These are phyloP conservation scores for Vitis rotundifolia DNA, from an alignment of 164 flowering plant species.

Conservation along the genomic window DNA sequence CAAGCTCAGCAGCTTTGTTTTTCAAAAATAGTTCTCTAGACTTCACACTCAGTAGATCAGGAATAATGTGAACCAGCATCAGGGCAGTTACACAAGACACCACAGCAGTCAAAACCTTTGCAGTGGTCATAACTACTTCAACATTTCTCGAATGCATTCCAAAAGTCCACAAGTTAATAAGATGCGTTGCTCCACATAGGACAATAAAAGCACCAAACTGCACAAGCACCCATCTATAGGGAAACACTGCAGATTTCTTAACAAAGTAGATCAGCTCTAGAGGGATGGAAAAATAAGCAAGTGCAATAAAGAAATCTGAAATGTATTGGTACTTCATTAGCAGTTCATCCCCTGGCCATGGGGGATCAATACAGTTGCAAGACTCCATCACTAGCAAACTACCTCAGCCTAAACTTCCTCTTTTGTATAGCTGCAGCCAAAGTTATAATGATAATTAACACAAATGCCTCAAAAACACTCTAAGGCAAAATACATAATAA, in stretches of 20 bases:
- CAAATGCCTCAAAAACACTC: too few relatives aligned
- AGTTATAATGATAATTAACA: background rate
- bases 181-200: slow-evolving; percentile 86
- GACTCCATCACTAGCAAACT: slow-evolving; percentile 40
- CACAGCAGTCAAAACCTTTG: slow-evolving; percentile 72
- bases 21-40: slow-evolving; percentile 81
- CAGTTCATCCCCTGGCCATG: slow-evolving; percentile 77
- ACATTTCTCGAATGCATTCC: slow-evolving; percentile 65
- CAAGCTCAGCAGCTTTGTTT: slow-evolving; percentile 87
- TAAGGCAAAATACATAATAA: too few relatives aligned
- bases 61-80: slow-evolving; percentile 88
- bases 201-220: slow-evolving; percentile 97
- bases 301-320: slow-evolving; percentile 88
- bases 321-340: slow-evolving; percentile 83
- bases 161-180: slow-evolving; percentile 88
- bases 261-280: slow-evolving; percentile 88
- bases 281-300: slow-evolving; percentile 90
- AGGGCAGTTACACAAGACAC: slow-evolving; percentile 90
- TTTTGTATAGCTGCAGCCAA: background rate
- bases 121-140: slow-evolving; percentile 70
- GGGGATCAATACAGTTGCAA: slow-evolving; percentile 84
- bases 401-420: background rate
- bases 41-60: slow-evolving; percentile 82
- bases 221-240: slow-evolving; percentile 91
- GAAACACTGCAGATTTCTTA: slow-evolving; percentile 81